Evolutionary conservation across 108 stramenopile species (phyloP).

Genomic region (Stephanodiscus triporus): DNA sequence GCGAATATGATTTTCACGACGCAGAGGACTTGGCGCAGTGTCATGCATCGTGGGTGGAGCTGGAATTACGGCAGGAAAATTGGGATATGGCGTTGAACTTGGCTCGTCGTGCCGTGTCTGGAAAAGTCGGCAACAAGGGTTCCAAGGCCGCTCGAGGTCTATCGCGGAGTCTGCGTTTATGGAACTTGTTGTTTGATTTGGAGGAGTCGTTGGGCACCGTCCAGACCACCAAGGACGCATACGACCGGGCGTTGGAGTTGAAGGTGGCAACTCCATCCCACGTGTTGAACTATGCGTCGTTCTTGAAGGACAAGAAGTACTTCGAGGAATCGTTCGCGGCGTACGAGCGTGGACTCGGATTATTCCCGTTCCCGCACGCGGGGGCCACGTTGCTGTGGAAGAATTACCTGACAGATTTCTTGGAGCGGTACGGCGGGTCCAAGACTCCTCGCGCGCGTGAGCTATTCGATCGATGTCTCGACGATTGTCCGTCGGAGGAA

Average conservation of each 20-base stretch:
- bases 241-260: conserved; percentile 89
- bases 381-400: conserved; percentile 90
- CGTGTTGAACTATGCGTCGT: conserved; percentile 92
- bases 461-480: conserved; percentile 92
- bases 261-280: conserved; percentile 95
- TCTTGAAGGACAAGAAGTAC: conserved; percentile 92
- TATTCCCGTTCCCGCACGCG: conserved; percentile 92
- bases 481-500: conserved; percentile 84
- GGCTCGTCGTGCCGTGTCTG: conserved; percentile 62
- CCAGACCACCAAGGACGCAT: conserved; percentile 94
- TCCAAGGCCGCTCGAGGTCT: conserved; percentile 56
- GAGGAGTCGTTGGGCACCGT: conserved; percentile 96
- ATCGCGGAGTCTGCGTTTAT: conserved; percentile 76
- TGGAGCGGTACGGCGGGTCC: conserved; percentile 90
- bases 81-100: conserved; percentile 90
- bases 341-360: conserved; percentile 86
- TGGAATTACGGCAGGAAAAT: conserved; percentile 90
- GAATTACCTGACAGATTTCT: conserved; percentile 85
- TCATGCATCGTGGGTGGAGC: conserved; percentile 91
- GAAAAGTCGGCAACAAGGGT: conserved; percentile 46
- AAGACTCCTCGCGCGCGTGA: conserved; percentile 95
- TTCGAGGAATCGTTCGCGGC: conserved; percentile 96
- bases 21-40: conserved; percentile 95
- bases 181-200: conserved; percentile 95
- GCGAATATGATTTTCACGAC: conserved; percentile 67